Percentiles rank a stretch among this genome's conserved stretches.
phyloP scores from a whole-genome alignment of 1,284 basidiomycete genomes.

The Irpex sp. region DNA sequence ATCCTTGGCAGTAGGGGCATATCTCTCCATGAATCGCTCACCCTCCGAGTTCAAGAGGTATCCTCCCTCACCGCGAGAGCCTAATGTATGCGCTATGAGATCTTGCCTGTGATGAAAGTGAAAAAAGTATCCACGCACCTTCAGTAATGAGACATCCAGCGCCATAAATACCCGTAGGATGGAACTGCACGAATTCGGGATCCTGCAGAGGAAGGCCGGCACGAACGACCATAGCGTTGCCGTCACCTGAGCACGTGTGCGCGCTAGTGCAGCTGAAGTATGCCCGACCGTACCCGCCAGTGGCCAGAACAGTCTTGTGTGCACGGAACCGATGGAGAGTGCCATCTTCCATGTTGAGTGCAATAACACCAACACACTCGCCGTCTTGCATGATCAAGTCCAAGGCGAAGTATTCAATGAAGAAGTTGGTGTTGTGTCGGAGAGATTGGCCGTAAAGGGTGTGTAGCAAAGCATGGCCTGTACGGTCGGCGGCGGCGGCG shows the following conservation, averaged over 20 bases:
- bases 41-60: slow-evolving; percentile 99
- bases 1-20: slow-evolving; percentile 99
- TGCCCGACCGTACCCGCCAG: slow-evolving; percentile 96
- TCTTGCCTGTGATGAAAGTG: background rate
- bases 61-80: slow-evolving; percentile 98
- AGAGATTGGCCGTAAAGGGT: slow-evolving; percentile 99
- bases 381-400: slow-evolving; percentile 99
- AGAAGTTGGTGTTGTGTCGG: slow-evolving; percentile 99
- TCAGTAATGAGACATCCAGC: slow-evolving; percentile 99
- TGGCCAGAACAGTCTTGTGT: slow-evolving; percentile 98
- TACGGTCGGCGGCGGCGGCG: slow-evolving; percentile 98
- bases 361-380: slow-evolving; percentile 99
- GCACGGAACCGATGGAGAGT: slow-evolving; percentile 98
- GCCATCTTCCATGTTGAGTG: slow-evolving; percentile 99
- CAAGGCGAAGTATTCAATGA: slow-evolving; percentile 99
- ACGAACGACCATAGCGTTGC: slow-evolving; percentile 97
- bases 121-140: slow-evolving; percentile 44
- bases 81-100: slow-evolving; percentile 35
- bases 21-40: slow-evolving; percentile 99
- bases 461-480: slow-evolving; percentile 97
- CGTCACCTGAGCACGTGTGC: slow-evolving; percentile 98
- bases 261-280: slow-evolving; percentile 99
- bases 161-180: slow-evolving; percentile 99
- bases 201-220: slow-evolving; percentile 98
- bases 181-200: slow-evolving; percentile 99